phyloP scores from a whole-genome alignment of 345 rosid genomes.

The Moricandia moricandioides region DNA sequence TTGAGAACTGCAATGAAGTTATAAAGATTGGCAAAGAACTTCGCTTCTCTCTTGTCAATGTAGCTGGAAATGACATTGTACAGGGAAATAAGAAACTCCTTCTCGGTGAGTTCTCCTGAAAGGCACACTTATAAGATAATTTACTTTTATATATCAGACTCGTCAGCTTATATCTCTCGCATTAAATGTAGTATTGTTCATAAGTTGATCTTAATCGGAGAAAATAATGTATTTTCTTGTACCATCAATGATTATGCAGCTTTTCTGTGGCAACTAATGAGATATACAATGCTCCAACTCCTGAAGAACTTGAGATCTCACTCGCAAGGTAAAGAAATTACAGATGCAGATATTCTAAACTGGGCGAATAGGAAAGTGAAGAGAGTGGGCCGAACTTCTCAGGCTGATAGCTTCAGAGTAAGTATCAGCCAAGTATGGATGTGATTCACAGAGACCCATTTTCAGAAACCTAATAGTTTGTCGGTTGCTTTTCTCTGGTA shows the following conservation, averaged over 20 bases:
- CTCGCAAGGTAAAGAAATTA: conserved; percentile 78
- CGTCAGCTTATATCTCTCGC: not conserved
- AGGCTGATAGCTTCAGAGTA: conserved; percentile 86
- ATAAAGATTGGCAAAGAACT: conserved; percentile 38
- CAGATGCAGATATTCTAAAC: conserved; percentile 69
- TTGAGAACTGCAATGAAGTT: conserved; percentile 35
- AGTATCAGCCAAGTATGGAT: not conserved
- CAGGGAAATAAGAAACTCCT: conserved; percentile 51
- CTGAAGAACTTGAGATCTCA: conserved; percentile 70
- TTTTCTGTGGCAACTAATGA: conserved; percentile 82
- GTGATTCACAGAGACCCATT: not conserved
- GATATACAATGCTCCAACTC: conserved; percentile 82
- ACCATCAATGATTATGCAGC: conserved; percentile 19
- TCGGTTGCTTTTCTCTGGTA: not conserved
- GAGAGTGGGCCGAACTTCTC: conserved; percentile 55
- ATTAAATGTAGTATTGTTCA: not conserved
- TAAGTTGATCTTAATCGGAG: not conserved
- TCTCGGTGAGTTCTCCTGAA: not conserved
- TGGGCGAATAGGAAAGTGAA: conserved; percentile 91
- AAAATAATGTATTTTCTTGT: not conserved
- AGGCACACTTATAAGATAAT: not conserved
- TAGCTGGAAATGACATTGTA: conserved; percentile 81
- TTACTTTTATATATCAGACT: not conserved
- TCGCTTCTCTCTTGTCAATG: conserved; percentile 87
- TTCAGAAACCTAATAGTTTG: not conserved